These are phyloP conservation scores for Aspergillus carlsbadensis DNA, from an alignment of 495 filamentous ascomycete genomes.

Conservation along the genomic window DNA sequence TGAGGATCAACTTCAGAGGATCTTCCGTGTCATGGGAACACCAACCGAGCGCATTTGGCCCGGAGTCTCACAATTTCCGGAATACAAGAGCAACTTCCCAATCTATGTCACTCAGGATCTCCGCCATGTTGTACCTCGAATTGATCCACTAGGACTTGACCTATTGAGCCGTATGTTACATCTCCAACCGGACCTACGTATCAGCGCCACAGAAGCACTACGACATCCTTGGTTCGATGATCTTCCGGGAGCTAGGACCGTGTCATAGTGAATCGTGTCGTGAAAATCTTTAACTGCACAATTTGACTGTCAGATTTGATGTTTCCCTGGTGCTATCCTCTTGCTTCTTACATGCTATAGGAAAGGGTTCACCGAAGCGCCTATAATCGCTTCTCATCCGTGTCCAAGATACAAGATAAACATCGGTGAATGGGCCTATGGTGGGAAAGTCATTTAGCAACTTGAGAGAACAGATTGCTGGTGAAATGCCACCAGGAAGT, in stretches of 20 bases:
- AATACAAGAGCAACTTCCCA: constrained; percentile 90
- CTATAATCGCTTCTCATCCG: too few species aligned
- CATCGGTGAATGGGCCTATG: too few species aligned
- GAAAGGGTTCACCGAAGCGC: too few species aligned
- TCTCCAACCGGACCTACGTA: constrained; percentile 83
- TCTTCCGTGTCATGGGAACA: constrained; percentile 96
- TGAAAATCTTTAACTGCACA: not conserved
- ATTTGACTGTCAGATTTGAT: too few species aligned
- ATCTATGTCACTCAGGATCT: constrained; percentile 92
- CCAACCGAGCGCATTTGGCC: constrained; percentile 90
- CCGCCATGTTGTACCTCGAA: constrained; percentile 76
- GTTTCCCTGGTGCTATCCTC: too few species aligned
- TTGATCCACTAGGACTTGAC: constrained; percentile 82
- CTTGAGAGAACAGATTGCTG: too few species aligned
- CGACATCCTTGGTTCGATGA: constrained; percentile 86
- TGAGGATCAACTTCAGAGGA: constrained; percentile 90
- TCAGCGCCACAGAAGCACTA: constrained; percentile 77
- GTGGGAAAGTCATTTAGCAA: too few species aligned
- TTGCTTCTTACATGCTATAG: too few species aligned
- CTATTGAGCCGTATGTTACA: constrained; percentile 85
- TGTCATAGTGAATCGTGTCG: not conserved
- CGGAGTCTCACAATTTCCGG: constrained; percentile 80
- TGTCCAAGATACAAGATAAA: too few species aligned
- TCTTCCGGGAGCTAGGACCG: constrained; percentile 4
- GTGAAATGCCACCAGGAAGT: too few species aligned